These are phyloP conservation scores for Arthrinium puccinioides DNA, from an alignment of 2,329 filamentous ascomycete genomes.

Conservation along the genomic window DNA sequence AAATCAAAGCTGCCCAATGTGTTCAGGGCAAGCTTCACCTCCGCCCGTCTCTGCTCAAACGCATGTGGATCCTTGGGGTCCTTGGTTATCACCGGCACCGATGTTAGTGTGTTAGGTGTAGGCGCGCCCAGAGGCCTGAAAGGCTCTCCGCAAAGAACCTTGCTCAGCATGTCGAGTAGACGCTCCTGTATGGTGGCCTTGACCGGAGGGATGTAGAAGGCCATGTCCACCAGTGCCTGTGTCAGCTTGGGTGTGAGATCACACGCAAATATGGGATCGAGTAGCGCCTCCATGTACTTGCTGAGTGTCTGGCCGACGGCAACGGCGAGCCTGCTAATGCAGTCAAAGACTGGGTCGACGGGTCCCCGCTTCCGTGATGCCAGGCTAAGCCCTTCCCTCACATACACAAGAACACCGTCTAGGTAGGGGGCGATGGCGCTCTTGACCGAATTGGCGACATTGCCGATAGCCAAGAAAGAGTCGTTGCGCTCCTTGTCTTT, in stretches of 20 bases:
- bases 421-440: conserved; percentile 93
- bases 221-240: conserved; percentile 95
- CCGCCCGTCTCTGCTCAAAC: conserved; percentile 73
- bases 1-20: conserved; percentile 99
- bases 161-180: conserved; percentile 87
- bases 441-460: conserved; percentile 92
- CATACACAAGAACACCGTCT: conserved; percentile 87
- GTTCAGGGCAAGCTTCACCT: conserved; percentile 88
- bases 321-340: conserved; percentile 91
- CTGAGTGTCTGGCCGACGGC: conserved; percentile 94
- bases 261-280: conserved; percentile 95
- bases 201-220: conserved; percentile 94
- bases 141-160: conserved; percentile 84
- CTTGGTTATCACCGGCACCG: conserved; percentile 76
- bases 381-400: conserved; percentile 79
- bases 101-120: conserved; percentile 68
- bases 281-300: conserved; percentile 94
- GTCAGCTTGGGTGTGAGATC: conserved; percentile 90
- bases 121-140: conserved; percentile 92
- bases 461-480: conserved; percentile 91
- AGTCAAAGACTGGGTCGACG: conserved; percentile 84
- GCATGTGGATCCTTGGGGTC: conserved; percentile 79
- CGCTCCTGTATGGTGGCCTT: conserved; percentile 90
- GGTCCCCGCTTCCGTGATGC: conserved; percentile 62
- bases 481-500: conserved; percentile 91